A percentile compares a stretch with the other conserved stretches of the same genome.
Conservation (phyloP, 1,284 basidiomycete genomes). For the Apiotrichum gracile region DNA sequence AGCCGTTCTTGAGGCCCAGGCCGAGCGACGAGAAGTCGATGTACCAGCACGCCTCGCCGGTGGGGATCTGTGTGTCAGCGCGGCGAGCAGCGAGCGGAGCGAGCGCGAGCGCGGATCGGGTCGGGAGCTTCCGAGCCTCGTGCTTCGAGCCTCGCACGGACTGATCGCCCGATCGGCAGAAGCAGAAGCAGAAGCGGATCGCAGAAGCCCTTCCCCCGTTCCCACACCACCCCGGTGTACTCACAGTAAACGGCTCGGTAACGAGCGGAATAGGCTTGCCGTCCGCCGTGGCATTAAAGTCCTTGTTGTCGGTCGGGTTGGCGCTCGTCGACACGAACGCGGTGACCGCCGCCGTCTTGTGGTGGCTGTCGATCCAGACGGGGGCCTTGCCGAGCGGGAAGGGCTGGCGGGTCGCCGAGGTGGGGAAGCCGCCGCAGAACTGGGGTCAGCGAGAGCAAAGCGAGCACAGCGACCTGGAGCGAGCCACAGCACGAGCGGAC, state of each 20-base stretch:
- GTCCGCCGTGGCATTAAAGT: conserved; percentile 54
- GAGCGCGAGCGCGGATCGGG: too few species aligned
- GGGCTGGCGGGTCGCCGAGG: conserved; percentile 52
- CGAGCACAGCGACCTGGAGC: neutral
- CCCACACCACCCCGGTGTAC: too few species aligned
- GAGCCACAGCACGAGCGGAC: too few species aligned
- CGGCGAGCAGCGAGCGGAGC: too few species aligned
- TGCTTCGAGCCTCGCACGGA: too few species aligned
- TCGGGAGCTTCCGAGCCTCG: too few species aligned
- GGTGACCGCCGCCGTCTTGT: conserved; percentile 49
- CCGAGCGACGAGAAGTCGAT: conserved; percentile 52
- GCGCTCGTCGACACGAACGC: conserved; percentile 53
- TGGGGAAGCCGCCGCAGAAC: conserved; percentile 47
- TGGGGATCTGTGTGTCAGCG: conserved; percentile 47
- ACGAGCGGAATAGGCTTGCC: conserved; percentile 38
- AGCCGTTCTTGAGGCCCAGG: conserved; percentile 52
- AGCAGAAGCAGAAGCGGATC: too few species aligned
- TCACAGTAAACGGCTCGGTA: conserved; percentile 53
- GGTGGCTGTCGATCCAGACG: conserved; percentile 36
- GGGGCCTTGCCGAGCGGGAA: conserved; percentile 59
- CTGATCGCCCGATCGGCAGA: neutral
- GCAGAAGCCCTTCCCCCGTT: too few species aligned
- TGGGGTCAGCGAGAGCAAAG: conserved; percentile 3
- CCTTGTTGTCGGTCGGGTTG: conserved; percentile 56
- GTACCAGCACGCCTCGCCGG: conserved; percentile 59